A percentile compares a stretch with the other conserved stretches of the same genome.
Conservation (phyloP, 2,329 filamentous ascomycete genomes). For the Hypocreales sp. region DNA sequence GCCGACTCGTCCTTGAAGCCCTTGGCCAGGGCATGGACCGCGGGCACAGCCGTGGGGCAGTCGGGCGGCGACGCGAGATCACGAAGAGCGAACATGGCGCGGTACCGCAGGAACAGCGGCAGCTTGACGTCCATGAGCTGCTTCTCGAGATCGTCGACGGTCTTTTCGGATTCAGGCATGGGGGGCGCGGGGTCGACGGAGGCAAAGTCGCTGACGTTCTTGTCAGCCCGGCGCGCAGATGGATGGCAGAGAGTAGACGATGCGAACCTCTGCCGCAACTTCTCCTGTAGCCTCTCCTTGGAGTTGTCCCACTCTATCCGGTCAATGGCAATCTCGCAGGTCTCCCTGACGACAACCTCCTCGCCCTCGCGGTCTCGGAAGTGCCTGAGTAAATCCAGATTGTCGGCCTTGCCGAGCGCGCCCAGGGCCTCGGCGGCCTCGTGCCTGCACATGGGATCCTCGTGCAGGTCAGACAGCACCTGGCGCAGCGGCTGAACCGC, state of each 20-base stretch:
- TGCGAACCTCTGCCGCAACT: constrained; percentile 60
- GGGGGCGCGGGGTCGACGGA: constrained; percentile 93
- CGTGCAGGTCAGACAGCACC: constrained; percentile 62
- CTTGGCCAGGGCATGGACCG: constrained; percentile 69
- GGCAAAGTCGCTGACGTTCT: constrained; percentile 65
- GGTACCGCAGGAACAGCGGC: constrained; percentile 83
- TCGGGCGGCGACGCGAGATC: constrained; percentile 90
- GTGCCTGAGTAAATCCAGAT: constrained; percentile 56
- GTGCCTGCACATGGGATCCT: constrained; percentile 91
- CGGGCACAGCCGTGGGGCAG: constrained; percentile 76
- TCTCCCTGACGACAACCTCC: constrained; percentile 73
- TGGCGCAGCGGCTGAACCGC: constrained; percentile 57
- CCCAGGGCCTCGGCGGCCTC: constrained; percentile 93
- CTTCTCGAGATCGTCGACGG: constrained; percentile 60
- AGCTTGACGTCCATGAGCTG: constrained; percentile 63
- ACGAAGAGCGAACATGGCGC: constrained; percentile 94
- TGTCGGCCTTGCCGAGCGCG: constrained; percentile 61
- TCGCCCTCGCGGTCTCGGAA: constrained; percentile 65
- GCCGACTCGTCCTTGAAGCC: constrained; percentile 78
- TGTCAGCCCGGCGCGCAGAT: no score
- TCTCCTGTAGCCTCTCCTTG: constrained; percentile 54
- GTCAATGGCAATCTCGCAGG: constrained; percentile 91
- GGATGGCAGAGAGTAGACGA: no score
- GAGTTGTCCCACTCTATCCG: constrained; percentile 88
- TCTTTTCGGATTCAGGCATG: constrained; percentile 52